Conservation (phyloP, 768 basidiomycete species). For the Tulasnella sp. region DNA sequence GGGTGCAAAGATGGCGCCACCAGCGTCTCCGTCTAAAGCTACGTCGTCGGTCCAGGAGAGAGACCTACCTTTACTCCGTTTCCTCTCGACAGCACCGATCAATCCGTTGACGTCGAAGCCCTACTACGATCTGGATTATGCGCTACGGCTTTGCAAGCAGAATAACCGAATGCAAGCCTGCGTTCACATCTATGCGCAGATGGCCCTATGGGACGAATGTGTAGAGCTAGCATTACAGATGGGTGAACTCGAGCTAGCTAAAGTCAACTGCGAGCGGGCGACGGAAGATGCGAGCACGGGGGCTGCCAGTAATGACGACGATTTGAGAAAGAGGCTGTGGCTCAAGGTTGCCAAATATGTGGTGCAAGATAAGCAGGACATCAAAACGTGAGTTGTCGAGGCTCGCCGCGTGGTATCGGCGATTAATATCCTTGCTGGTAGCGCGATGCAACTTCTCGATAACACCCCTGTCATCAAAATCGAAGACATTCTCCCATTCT, state of each 20-base stretch:
- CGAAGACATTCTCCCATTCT: slow-evolving; percentile 97
- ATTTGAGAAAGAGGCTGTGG: slow-evolving; percentile 90
- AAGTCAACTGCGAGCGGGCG: slow-evolving; percentile 89
- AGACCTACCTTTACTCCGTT: slow-evolving; percentile 69
- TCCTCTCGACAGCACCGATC: slow-evolving; percentile 69
- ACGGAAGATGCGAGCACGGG: slow-evolving; percentile 31
- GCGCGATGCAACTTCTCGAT: slow-evolving; percentile 95
- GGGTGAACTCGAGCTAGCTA: slow-evolving; percentile 91
- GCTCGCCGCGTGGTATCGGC: background rate
- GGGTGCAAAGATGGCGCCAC: background rate
- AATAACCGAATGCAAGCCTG: slow-evolving; percentile 75
- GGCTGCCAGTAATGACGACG: slow-evolving; percentile 45
- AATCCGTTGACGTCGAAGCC: slow-evolving; percentile 77
- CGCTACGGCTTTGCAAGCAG: slow-evolving; percentile 81
- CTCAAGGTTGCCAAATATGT: slow-evolving; percentile 98
- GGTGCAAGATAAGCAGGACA: slow-evolving; percentile 95
- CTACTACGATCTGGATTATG: slow-evolving; percentile 96
- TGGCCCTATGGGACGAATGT: slow-evolving; percentile 94
- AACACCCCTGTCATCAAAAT: slow-evolving; percentile 92
- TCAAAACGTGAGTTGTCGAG: slow-evolving; percentile 70
- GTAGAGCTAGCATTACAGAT: slow-evolving; percentile 91
- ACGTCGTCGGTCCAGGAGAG: slow-evolving; percentile 38
- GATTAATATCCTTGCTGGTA: slow-evolving; percentile 28
- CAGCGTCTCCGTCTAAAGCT: slow-evolving; percentile 22
- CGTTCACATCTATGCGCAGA: slow-evolving; percentile 93